Evolutionary conservation across 2,329 filamentous ascomycete species (phyloP), one percentile per base, ranked within the genome.

Genomic region (Stachybotrys echinatus): DNA sequence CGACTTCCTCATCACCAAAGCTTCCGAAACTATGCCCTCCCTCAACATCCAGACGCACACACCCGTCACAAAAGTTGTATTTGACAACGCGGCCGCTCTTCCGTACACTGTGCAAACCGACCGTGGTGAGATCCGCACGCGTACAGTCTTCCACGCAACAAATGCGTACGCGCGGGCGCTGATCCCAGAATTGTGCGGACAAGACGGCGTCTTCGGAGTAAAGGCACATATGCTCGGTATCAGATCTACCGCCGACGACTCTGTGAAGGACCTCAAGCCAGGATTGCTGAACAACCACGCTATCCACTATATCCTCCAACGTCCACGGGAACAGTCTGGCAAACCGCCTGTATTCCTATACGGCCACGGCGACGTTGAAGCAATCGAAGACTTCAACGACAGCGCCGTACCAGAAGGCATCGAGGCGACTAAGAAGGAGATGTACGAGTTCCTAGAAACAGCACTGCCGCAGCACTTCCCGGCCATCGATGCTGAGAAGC

Each of bases 101-200:
- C 50, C 3, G 54, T 49, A 20, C 42, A 45, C 45, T 6, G 50
- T 61, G 6, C 20, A 52, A 18, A 61, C 61, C 3, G 46, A 51
- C 20, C 53, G 57, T 4, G 61, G 61, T 3, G 47, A 38, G 8
- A 55, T 62, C 14, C 45, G 45, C 18, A 55, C 57, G 6, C 50
- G 40, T 3, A 47, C 55, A 5, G 51, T 64, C 12, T 50, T 64
- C 1, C 58, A 62, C 21, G 58, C 59, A 5, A 60, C 59, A 8
- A 64, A 64, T 31, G 60, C 49, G n/a, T 63, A 57, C 52, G 46
- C 60, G 14, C 54, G 58, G 8, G 49, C 53, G n/a, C 48, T 62
- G 1, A 39, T 63, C 2, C 59, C 56, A 3, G 58, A 62, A 38
- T 48, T 61, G 50, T 43, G 52, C n/a, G 17, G 53, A 4, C 51